phyloP scores from a whole-genome alignment of 2,329 filamentous ascomycete species.

The Ophiobolus disseminans region DNA sequence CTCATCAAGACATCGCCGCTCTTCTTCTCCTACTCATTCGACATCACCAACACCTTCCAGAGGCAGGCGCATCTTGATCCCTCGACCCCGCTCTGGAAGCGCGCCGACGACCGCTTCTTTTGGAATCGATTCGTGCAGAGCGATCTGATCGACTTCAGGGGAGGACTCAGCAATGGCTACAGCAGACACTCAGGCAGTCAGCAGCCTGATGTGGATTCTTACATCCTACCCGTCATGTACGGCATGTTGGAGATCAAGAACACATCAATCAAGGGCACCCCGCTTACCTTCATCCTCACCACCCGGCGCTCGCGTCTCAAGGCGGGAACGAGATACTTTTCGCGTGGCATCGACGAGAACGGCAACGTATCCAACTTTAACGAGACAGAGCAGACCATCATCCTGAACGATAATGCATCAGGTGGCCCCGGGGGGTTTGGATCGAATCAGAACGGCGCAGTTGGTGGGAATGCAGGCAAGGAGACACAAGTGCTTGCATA shows the following conservation, averaged over 20 bases:
- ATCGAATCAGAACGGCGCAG: slow-evolving; percentile 74
- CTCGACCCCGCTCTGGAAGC: slow-evolving; percentile 81
- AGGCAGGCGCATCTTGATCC: slow-evolving; percentile 81
- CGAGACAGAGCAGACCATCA: slow-evolving; percentile 91
- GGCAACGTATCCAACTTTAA: slow-evolving; percentile 99
- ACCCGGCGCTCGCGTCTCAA: slow-evolving; percentile 87
- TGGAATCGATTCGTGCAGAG: slow-evolving; percentile 95
- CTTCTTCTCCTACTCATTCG: slow-evolving; percentile 98
- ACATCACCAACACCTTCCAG: slow-evolving; percentile 97
- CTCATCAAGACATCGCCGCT: slow-evolving; percentile 85
- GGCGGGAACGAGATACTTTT: slow-evolving; percentile 93
- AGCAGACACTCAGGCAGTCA: slow-evolving; percentile 69
- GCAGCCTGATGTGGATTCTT: slow-evolving; percentile 83
- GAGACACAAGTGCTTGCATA: slow-evolving; percentile 93
- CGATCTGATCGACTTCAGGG: slow-evolving; percentile 88
- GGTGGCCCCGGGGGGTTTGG: slow-evolving; percentile 80
- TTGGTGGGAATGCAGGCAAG: slow-evolving; percentile 63
- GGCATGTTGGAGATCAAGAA: slow-evolving; percentile 92
- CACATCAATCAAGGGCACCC: slow-evolving; percentile 83
- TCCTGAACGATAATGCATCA: slow-evolving; percentile 80
- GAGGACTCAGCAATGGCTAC: slow-evolving; percentile 58
- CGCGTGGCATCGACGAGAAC: slow-evolving; percentile 88
- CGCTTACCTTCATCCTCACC: slow-evolving; percentile 85
- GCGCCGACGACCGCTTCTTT: slow-evolving; percentile 96
- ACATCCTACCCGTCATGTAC: slow-evolving; percentile 93